Base-by-base conservation (phyloP, 768 basidiomycete genomes). In the Trametes villosa region DNA sequence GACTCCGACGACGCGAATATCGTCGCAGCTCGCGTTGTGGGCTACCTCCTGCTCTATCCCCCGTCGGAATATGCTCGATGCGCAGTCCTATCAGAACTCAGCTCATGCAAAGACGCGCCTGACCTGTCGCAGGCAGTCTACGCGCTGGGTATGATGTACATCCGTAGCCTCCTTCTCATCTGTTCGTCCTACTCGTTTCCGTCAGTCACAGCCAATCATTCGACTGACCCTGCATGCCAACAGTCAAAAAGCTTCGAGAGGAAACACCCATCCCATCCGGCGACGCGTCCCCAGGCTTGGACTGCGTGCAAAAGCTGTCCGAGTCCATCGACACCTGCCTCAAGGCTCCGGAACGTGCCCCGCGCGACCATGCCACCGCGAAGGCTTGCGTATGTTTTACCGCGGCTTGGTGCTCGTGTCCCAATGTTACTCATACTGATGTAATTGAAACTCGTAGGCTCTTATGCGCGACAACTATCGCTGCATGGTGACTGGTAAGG, bases 21-120 rank as follows among this genome's bases (percentile, higher is more conserved):
- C 30, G 24, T 31, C 30, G 30, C 44, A 18, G 30, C 31, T 34
- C 53, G 53, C 30, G 31, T 54, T 33, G 42, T 54, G 4, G 53
- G 53, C 53, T 54, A 45, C 41, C 30, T 54, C 27, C 53, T 54
- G 42, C 53, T 53, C 38, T 29, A 53, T 42, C 52, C 52, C 29
- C 52, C 52, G 27, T 53, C 52, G 9, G 26, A 29, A 41, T 26
- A 27, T 24, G 52, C 52, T 41, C 52, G 52, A 15, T 27, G 38
- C 11, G 33, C 18, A n/a, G 29, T 54, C 53, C 9, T 29, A 29
- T 18, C 26, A 11, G 53, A 44, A 42, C 29, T 54, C 27, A 30
- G n/a, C 20, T 44, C 42, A 38, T 6, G 42, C 41, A 22, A 7
- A 9, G 34, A 53, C 30, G 42, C 31, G 22, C 33, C 33, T 13